Base-by-base conservation (phyloP, 2,329 filamentous ascomycete genomes). In the Thelonectria olida region DNA sequence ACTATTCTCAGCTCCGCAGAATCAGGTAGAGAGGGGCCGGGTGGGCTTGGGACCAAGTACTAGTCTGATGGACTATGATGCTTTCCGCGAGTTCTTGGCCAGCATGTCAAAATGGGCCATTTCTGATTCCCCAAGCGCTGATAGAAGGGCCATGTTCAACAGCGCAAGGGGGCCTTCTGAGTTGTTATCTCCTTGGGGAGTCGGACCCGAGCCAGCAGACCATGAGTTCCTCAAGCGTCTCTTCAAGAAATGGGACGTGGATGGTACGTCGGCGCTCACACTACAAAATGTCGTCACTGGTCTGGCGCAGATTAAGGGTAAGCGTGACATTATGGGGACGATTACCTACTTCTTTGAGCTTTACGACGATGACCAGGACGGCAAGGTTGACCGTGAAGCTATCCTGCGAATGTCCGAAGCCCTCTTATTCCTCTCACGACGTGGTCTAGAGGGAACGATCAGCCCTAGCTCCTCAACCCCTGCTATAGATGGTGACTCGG, bases 261-360 rank as follows among this genome's bases (percentile, higher is more conserved):
- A 94, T 63, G 88, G 88, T 53, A 88, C 85, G 27, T 90, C 90
- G n/a, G 88, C 90, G 1, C 79, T 99, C 64, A 96, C 90, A 17
- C 80, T 99, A 50, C 93, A 97, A 72, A 92, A 98, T 69, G 93
- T 99, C 2, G 96, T 98, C 5, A 91, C 90, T 17, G 96, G 96
- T 0, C 82, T 99, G 45, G 94, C 95, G 2, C 88, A 92, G 13
- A 92, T 99, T 72, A 98, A 97, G 76, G 95, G 96, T 8, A 93
- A 91, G 56, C 90, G 90, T 47, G 96, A 99, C 76, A 97, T 99
- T 67, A 97, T 99, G 95, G 92, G 92, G 27, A 96, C 92, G 60
- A 98, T 99, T 73, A 96, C 90, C 62, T 98, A 98, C 78, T 98
- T 99, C 77, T 99, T 99, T 70, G 92, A 97, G 72, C 86, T 99